Base-by-base conservation (phyloP, 2,329 filamentous ascomycete species). In the Botryotinia narcissicola region DNA sequence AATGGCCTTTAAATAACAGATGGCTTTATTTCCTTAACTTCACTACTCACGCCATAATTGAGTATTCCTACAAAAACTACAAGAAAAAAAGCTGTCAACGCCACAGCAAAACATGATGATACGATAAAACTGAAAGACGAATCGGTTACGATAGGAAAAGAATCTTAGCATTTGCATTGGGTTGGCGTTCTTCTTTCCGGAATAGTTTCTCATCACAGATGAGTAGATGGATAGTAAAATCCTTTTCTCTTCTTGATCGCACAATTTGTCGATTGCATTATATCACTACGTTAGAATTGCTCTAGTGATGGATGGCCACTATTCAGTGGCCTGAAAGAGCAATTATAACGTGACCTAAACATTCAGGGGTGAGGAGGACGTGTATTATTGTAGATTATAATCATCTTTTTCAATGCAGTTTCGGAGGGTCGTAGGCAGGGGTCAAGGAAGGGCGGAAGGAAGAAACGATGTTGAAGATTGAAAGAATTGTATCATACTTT, bases 71-170 rank as follows among this genome's bases (percentile, higher is more conserved):
- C n/a, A 44, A 62, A 70, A 6, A 46, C 29, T 22, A 48, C 25
- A 71, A 46, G 1, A 14, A 40, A 51, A 54, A 42, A 63, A 67
- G 54, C 54, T 70, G 54, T 16, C 29, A 60, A 70, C 29, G 16
- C 29, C 35, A n/a, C 68, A 29, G 37, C 54, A 37, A 67, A 67
- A 57, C 29, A 67, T 72, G 61, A 72, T 67, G 61, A 72, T 72
- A 72, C 70, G 70, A 72, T 72, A 72, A 44, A 57, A 69, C 51
- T 57, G 66, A 37, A 57, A 37, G 66, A 37, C 44, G 37, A 42
- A 22, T 40, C 66, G 51, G 37, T 57, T 40, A 69, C 35, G 48
- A 57, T 44, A 9, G 48, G 48, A 42, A 57, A 44, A 68, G 51
- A 44, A 42, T 69, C 48, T 69, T 42, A 42, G 48, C 66, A 57